phyloP scores from a whole-genome alignment of 495 filamentous ascomycete genomes.

The Aspergillus sclerotioniger region DNA sequence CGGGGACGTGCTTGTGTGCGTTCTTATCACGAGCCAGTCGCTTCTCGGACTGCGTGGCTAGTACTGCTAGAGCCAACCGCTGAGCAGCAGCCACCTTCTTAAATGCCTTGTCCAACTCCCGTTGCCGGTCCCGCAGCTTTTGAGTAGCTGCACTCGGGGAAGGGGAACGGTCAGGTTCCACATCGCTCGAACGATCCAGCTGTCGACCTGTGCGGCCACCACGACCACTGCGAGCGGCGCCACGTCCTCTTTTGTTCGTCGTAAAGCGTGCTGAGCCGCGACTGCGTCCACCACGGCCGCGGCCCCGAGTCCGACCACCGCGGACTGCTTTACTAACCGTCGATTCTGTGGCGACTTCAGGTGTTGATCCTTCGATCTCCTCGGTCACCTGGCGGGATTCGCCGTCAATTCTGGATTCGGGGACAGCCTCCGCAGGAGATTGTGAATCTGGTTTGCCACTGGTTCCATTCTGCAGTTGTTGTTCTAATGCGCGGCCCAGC shows the following conservation, averaged over 20 bases:
- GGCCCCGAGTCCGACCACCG: slow-evolving; percentile 35
- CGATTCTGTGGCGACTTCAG: slow-evolving; percentile 18
- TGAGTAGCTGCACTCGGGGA: slow-evolving; percentile 35
- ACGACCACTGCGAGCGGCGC: slow-evolving; percentile 20
- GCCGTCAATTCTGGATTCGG: slow-evolving; percentile 15
- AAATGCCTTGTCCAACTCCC: slow-evolving; percentile 41
- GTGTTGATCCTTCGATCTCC: slow-evolving; percentile 20
- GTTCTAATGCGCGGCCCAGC: slow-evolving; percentile 20
- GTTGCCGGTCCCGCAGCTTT: slow-evolving; percentile 41
- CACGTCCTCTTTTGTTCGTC: slow-evolving; percentile 23
- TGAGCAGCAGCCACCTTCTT: slow-evolving; percentile 44
- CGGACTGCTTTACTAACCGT: slow-evolving; percentile 30
- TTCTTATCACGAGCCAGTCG: slow-evolving; percentile 40
- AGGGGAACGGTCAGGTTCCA: slow-evolving; percentile 35
- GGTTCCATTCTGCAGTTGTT: slow-evolving; percentile 23
- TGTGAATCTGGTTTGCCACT: slow-evolving; percentile 18
- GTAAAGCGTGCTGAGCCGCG: slow-evolving; percentile 28
- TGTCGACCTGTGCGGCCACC: slow-evolving; percentile 23
- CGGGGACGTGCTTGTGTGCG: slow-evolving; percentile 41
- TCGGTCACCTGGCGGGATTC: slow-evolving; percentile 25
- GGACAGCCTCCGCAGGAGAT: slow-evolving; percentile 19
- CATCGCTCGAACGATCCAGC: slow-evolving; percentile 27
- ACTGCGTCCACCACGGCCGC: slow-evolving; percentile 38
- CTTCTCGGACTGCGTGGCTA: slow-evolving; percentile 41
- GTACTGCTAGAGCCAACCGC: slow-evolving; percentile 34